A percentile compares a stretch with the other conserved stretches of the same genome.
These are phyloP conservation scores for Micromonas pusilla DNA, from an alignment of 139 green algal genomes.

Conservation along the genomic window DNA sequence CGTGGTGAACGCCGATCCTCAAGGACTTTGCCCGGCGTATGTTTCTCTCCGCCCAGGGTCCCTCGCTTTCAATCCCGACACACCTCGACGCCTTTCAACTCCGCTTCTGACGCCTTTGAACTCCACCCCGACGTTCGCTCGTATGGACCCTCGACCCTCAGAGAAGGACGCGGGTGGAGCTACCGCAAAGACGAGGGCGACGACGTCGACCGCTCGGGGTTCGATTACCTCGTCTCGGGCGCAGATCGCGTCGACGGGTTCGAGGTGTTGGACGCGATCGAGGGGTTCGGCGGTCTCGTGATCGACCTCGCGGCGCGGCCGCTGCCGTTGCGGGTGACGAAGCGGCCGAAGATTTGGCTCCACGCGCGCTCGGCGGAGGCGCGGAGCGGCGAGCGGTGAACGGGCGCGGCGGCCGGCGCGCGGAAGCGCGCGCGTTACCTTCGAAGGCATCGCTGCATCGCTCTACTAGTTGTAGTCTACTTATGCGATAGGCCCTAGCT, in stretches of 20 bases:
- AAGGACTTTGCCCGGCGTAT: no score
- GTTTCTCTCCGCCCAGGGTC: no score
- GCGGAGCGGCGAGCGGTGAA: not conserved
- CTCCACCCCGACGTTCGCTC: no score
- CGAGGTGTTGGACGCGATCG: slow-evolving; percentile 15
- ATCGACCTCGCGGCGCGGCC: slow-evolving; percentile 14
- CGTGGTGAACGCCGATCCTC: no score
- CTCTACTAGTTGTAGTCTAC: not conserved
- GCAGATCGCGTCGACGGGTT: slow-evolving; percentile 33
- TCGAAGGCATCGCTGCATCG: not conserved
- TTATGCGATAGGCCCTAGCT: no score
- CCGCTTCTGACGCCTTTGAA: no score
- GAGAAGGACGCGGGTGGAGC: slow-evolving; percentile 38
- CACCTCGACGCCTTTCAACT: no score
- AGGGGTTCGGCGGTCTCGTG: slow-evolving; percentile 31
- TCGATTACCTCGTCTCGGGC: slow-evolving; percentile 46
- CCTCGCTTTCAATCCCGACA: no score
- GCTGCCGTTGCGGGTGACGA: slow-evolving; percentile 27
- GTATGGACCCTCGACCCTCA: no score
- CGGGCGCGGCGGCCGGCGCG: not conserved
- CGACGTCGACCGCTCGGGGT: slow-evolving; percentile 21
- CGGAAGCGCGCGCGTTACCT: not conserved
- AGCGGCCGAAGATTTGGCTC: slow-evolving; percentile 33
- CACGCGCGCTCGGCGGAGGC: not conserved
- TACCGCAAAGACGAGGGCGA: slow-evolving; percentile 49